Evolutionary conservation across 2,329 filamentous ascomycete species (phyloP).

Genomic region (Calycina herbarum): DNA sequence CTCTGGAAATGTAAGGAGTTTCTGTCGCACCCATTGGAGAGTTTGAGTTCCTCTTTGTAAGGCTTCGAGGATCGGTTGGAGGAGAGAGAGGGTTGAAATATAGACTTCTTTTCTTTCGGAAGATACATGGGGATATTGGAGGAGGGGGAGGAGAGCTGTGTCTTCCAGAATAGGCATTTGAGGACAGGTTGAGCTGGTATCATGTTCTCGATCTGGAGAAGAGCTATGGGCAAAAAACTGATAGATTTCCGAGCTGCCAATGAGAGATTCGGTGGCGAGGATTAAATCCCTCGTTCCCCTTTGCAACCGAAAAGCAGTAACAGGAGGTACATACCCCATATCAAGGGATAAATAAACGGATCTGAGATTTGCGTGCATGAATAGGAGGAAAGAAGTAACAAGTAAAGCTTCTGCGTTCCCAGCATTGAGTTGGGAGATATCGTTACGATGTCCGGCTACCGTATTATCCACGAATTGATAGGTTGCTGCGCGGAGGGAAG

Average conservation of each 20-base stretch:
- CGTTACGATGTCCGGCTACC: neutral
- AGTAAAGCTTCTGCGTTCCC: constrained; percentile 10
- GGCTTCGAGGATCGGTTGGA: neutral
- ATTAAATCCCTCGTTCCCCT: constrained; percentile 5
- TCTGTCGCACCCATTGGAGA: neutral
- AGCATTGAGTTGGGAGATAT: neutral
- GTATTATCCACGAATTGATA: constrained; percentile 19
- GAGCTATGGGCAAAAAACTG: neutral
- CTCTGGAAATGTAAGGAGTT: neutral
- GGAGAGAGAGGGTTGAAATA: neutral
- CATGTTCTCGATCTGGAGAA: neutral
- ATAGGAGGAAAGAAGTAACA: constrained; percentile 8
- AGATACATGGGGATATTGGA: neutral
- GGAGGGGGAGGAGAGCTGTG: neutral
- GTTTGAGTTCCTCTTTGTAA: neutral
- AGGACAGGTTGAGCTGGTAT: neutral
- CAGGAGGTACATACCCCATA: neutral
- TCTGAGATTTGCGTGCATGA: constrained; percentile 4
- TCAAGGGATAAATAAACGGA: neutral
- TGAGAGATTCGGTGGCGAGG: neutral
- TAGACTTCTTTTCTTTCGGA: neutral
- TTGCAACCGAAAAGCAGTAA: neutral
- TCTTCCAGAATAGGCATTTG: neutral
- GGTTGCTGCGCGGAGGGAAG: constrained; percentile 11
- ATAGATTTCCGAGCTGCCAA: neutral